Conservation (phyloP, 345 rosid genomes). For the Eucalyptus marginata region DNA sequence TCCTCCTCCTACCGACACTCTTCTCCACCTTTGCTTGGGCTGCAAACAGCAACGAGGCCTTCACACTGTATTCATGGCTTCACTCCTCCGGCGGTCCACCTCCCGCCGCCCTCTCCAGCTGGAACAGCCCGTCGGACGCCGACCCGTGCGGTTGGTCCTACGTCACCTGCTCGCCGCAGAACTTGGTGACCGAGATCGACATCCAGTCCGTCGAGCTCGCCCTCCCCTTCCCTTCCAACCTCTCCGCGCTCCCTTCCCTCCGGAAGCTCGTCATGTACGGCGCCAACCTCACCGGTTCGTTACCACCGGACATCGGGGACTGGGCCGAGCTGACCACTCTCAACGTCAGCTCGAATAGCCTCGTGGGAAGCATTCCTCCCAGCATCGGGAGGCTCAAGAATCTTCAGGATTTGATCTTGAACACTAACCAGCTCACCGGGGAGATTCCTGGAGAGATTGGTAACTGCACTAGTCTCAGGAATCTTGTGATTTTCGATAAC, state of each 20-base stretch:
- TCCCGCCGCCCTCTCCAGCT: conserved; percentile 27
- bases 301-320: conserved; percentile 43
- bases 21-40: conserved; percentile 1
- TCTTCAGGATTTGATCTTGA: conserved; percentile 54
- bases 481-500: conserved; percentile 55
- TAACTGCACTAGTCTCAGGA: conserved; percentile 41
- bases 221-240: conserved; percentile 45
- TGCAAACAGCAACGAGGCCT: conserved; percentile 29
- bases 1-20: conserved; percentile 11
- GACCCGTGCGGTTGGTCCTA: conserved; percentile 63
- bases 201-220: conserved; percentile 46
- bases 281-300: conserved; percentile 55
- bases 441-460: conserved; percentile 61
- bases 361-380: conserved; percentile 61
- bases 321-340: conserved; percentile 21
- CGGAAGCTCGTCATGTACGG: conserved; percentile 41
- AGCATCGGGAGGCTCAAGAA: conserved; percentile 54
- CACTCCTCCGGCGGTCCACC: conserved; percentile 22
- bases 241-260: conserved; percentile 38
- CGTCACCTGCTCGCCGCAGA: conserved; percentile 39
- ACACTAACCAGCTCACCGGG: conserved; percentile 61
- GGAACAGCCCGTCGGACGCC: conserved; percentile 41
- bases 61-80: conserved; percentile 40
- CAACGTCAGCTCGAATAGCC: conserved; percentile 59
- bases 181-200: conserved; percentile 40